Percentiles rank a stretch among this genome's conserved stretches.
These are phyloP conservation scores for Chimonanthus salicifolius DNA, from an alignment of 164 flowering plant genomes.

Conservation along the genomic window DNA sequence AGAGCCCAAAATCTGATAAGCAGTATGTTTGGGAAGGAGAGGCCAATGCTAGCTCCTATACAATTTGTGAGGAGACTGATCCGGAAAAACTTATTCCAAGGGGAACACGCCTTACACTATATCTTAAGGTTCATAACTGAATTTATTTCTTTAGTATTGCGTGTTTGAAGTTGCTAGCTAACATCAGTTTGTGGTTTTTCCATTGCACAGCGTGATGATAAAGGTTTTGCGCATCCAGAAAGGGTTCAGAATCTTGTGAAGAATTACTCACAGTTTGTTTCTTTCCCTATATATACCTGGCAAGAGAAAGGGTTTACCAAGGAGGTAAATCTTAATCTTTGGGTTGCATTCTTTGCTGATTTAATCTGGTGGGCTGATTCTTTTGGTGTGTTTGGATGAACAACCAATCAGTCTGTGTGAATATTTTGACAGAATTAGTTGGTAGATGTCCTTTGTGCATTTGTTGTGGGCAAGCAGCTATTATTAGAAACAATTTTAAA, in stretches of 20 bases:
- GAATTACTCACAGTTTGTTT: constrained; percentile 94
- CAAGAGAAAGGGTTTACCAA: constrained; percentile 89
- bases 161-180: background rate
- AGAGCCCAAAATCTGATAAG: constrained; percentile 92
- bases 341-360: background rate
- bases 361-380: background rate
- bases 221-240: constrained; percentile 91
- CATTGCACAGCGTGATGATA: constrained; percentile 66
- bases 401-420: background rate
- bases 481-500: background rate
- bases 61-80: constrained; percentile 86
- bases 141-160: background rate
- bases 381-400: background rate
- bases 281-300: constrained; percentile 96
- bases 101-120: constrained; percentile 80
- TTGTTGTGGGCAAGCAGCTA: background rate
- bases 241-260: constrained; percentile 82
- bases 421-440: background rate
- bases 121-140: constrained; percentile 65
- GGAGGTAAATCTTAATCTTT: constrained; percentile 47
- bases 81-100: constrained; percentile 78
- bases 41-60: constrained; percentile 83
- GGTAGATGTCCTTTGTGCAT: background rate
- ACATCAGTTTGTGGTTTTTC: background rate
- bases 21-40: constrained; percentile 98